These are phyloP conservation scores for Monosporozyma unispora DNA, from an alignment of 805 yeast species.

Conservation along the genomic window DNA sequence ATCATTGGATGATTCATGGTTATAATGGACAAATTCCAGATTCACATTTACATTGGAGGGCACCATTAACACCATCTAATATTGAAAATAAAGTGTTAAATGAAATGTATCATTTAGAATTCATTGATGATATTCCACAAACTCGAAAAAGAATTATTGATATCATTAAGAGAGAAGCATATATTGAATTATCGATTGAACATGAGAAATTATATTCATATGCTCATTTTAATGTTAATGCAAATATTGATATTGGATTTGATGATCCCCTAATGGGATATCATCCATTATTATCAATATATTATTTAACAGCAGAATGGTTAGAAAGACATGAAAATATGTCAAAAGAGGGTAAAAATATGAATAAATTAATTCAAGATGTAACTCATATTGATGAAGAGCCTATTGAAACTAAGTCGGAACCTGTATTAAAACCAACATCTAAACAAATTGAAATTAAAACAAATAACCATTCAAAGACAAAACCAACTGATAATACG, in stretches of 20 bases:
- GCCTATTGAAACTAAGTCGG: background rate
- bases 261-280: conserved; percentile 76
- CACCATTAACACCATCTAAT: conserved; percentile 44
- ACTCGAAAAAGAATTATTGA: conserved; percentile 46
- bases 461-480: background rate
- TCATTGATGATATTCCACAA: conserved; percentile 52
- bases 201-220: conserved; percentile 2
- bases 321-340: conserved; percentile 30
- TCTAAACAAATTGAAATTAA: background rate
- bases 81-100: conserved; percentile 49
- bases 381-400: background rate
- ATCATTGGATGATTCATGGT: conserved; percentile 92
- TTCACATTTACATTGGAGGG: conserved; percentile 60
- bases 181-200: conserved; percentile 28
- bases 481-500: background rate
- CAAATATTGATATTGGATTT: conserved; percentile 8
- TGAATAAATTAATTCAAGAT: background rate
- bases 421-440: background rate
- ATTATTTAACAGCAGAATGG: conserved; percentile 83
- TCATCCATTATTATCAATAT: conserved; percentile 83
- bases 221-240: conserved; percentile 15
- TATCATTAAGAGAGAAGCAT: conserved; percentile 56
- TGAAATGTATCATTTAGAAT: conserved; percentile 68
- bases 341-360: background rate
- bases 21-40: conserved; percentile 58